Base-by-base conservation (phyloP, 2,329 filamentous ascomycete species). In the Fusarium brachygibbosum region DNA sequence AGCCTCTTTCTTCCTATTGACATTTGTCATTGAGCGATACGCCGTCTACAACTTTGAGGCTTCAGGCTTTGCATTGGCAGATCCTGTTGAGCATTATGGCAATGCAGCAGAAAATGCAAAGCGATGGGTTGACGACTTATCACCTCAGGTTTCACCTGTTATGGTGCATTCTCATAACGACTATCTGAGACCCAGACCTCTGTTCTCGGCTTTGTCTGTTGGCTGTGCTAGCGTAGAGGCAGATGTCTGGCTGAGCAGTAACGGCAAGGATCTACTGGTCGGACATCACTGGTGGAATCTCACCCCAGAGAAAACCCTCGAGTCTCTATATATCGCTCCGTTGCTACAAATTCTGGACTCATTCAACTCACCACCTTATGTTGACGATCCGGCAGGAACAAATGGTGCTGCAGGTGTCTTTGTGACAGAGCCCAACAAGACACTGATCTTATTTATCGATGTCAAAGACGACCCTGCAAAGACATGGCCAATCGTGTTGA, bases 191-290 rank as follows among this genome's bases (percentile, higher is more conserved):
- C 82, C 81, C 12, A 82, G 87, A 1, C 89, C 90, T 0, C 80
- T 93, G 8, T 91, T 87, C 71, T 87, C 87, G 4, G 90, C 90
- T 19, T 78, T 90, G 2, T 79, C 82, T 10, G 84, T 84, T 4
- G 87, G 88, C 8, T 90, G 87, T 70, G 85, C 85, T 5, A 85
- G 89, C 19, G 82, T 91, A 3, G 90, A 93, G 78, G 89, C 89
- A 5, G 91, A 93, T 69, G 86, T 92, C 12, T 93, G 88, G 88
- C 81, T 88, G 2, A 73, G 52, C 35, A 66, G 54, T 2, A 84
- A 85, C 44, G 82, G 85, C 49, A 73, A 76, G 19, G 78, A 79
- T 11, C 81, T 93, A 6, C 86, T 86, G 48, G 87, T 93, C 32
- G 90, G 89, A 2, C 91, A 93, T 74, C 85, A 86, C 44, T 82